Conservation (phyloP, 257 asterid genomes). For the Eustoma russellianum region DNA sequence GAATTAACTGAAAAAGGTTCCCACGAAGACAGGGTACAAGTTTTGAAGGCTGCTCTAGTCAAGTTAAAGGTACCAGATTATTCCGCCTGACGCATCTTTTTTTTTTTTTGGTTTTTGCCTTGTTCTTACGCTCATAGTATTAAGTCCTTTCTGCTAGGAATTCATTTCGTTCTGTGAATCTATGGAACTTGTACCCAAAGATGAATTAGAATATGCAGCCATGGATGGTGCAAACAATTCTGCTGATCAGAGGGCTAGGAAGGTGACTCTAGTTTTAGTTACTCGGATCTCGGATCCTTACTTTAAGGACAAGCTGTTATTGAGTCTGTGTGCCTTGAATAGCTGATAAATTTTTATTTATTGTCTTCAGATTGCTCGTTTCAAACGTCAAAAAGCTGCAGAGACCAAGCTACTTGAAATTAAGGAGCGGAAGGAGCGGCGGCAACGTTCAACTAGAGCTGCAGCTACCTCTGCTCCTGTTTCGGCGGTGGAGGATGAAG, state of each 20-base stretch:
- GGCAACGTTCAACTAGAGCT: conserved; percentile 94
- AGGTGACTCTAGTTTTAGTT: conserved; percentile 27
- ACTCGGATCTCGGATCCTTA: no score
- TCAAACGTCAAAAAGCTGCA: conserved; percentile 81
- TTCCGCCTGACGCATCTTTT: neutral
- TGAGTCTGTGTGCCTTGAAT: neutral
- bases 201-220: conserved; percentile 47
- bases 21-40: conserved; percentile 57
- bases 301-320: neutral
- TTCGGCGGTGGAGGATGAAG: conserved; percentile 65
- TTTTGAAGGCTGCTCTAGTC: conserved; percentile 65
- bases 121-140: neutral
- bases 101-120: neutral
- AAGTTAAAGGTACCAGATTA: conserved; percentile 58
- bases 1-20: conserved; percentile 65
- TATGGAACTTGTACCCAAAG: conserved; percentile 89
- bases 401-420: conserved; percentile 76
- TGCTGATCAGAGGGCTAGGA: conserved; percentile 76
- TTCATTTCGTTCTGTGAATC: conserved; percentile 80
- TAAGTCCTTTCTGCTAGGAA: conserved; percentile 35
- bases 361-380: conserved; percentile 62
- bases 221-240: conserved; percentile 29
- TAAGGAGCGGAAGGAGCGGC: conserved; percentile 84
- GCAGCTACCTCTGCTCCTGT: conserved; percentile 78
- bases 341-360: neutral